Base-by-base conservation (phyloP, 2,329 filamentous ascomycete species). In the Scopulariopsis brevicaulis region DNA sequence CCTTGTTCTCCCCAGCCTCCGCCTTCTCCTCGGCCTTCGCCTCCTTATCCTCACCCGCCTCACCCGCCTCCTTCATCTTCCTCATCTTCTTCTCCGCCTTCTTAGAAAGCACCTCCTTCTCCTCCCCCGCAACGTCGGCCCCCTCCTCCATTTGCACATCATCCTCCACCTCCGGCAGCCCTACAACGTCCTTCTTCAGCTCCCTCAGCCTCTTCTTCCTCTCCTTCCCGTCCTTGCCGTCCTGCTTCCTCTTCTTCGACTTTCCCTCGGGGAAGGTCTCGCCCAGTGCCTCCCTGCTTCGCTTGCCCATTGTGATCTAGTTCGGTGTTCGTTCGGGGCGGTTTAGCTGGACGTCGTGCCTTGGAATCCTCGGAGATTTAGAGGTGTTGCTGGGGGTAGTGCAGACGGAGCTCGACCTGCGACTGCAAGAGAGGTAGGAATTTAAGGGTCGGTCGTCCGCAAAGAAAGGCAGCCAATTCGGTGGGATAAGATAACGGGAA, bases 61-160 rank as follows among this genome's bases (percentile, higher is more conserved):
- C 64, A 55, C 64, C 63, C 57, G 64, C 65, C 55, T 65, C 63
- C 46, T 64, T 63, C 59, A 63, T 66, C 37, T 64, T 69, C 62
- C 69, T 56, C 50, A 61, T 59, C 25, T 58, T 59, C 55, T 61
- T 69, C 48, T 66, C 65, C 61, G 55, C 55, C 55, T 56, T 56
- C 55, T 56, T 56, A 10, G 55, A 56, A 18, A 56, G 28, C 8
- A 51, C 55, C 24, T 50, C 55, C 55, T 5, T 24, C 43, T 22
- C 43, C 43, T 15, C 14, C 35, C 28, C 4, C 4, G 28, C 28
- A n/a, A 25, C 22, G 5, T 51, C 20, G 7, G 22, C 51, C 50
- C 6, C 4, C 10, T 11, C 24, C 32, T 18, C 50, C 8, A 14
- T 22, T 32, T 57, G 12, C 34, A 22, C 52, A 14, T 53, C 46